Base-by-base conservation (phyloP, 495 filamentous ascomycete species). In the Lasiosphaeriaceae sp. region DNA sequence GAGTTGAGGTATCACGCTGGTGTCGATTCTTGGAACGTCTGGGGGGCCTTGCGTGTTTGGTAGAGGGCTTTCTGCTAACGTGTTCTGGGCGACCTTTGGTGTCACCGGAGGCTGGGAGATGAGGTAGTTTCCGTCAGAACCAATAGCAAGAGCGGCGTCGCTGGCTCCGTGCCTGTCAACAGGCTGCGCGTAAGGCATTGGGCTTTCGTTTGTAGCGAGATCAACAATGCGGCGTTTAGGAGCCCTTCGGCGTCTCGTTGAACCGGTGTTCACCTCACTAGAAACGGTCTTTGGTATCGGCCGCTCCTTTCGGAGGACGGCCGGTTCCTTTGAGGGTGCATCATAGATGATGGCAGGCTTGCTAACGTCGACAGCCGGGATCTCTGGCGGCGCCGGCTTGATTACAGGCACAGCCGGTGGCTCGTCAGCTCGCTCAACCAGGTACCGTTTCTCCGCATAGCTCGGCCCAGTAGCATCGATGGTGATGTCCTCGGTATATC, bases 401-500 rank as follows among this genome's bases (percentile, higher is more conserved):
- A 96, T 77, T 7, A 96, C 84, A 2, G 92, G 90, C 19, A 90
- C 84, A 39, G 78, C 83, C 39, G 86, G 78, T 24, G 84, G 84
- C 60, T 94, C 84, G 2, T 86, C 86, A 5, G 79, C 89, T 24
- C 92, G 83, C 14, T 97, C 94, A n/a, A 88, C 80, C 26, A 98
- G 77, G 50, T 89, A 90, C 50, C 89, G 89, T 61, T 86, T 84
- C 71, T 98, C 94, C 16, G 83, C 84, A 63, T 89, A 91, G 19
- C 81, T 85, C 3, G 94, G 94, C 3, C 86, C 86, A 22, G 84
- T 85, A 1, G 84, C 81, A 67, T 98, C 95, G 62, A 98, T 90
- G 41, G 89, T 80, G 57, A 97, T 86, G 69, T 98, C 95, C 61
- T 96, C 89, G 0, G 85, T 82, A 64, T 92, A 94, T 11, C 94